phyloP scores from a whole-genome alignment of 768 basidiomycete genomes.

The Suillus subaureus region DNA sequence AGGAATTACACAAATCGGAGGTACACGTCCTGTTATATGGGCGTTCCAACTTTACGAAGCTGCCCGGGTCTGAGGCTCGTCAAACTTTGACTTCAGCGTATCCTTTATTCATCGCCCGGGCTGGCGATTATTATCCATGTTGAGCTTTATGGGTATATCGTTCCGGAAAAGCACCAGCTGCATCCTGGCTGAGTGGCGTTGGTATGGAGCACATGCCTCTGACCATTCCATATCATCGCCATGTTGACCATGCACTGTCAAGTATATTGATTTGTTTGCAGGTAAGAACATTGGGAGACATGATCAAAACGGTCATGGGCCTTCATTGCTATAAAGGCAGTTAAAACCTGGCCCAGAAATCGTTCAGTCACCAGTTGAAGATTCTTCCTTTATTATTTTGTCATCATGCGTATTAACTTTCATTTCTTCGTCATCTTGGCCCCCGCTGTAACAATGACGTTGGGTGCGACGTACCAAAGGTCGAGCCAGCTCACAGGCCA shows the following conservation, averaged over 20 bases:
- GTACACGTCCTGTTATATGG: background rate
- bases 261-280: background rate
- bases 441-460: constrained; percentile 14
- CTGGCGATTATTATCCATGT: background rate
- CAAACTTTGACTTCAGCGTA: background rate
- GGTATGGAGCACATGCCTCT: background rate
- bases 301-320: background rate
- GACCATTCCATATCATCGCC: background rate
- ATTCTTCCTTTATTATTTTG: background rate
- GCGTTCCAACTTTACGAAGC: background rate
- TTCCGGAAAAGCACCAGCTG: background rate
- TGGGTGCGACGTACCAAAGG: constrained; percentile 48
- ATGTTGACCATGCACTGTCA: background rate
- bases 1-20: background rate
- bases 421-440: background rate
- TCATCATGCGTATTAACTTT: background rate
- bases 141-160: background rate
- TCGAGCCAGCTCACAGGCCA: constrained; percentile 47
- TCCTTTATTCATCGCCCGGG: background rate
- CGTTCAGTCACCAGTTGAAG: background rate
- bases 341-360: background rate
- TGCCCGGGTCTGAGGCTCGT: too few relatives aligned
- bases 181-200: background rate
- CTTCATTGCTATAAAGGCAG: constrained; percentile 2
- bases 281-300: background rate